Evolutionary conservation across 2,329 filamentous ascomycete species (phyloP), one percentile per base, ranked within the genome.

Genomic region (Alternaria infectoria): DNA sequence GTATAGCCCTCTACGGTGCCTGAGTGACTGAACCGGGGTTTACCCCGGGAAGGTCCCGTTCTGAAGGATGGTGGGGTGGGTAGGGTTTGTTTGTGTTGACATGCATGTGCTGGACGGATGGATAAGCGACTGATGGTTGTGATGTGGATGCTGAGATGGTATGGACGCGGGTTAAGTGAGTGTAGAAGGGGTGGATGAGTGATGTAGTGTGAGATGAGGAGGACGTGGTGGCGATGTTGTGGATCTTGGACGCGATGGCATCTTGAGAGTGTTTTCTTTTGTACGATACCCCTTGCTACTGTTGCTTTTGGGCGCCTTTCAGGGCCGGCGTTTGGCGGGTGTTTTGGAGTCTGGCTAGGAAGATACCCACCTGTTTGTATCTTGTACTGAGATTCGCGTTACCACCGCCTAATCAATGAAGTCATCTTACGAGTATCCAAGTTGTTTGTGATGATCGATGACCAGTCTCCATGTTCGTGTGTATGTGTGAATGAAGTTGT

Each of bases 1-100:
- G 59, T 58, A 58, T 61, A 61, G 59, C 59, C 54, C 19, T 52
- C 40, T 13, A 46, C 52, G 59, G 59, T 52, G 47, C 54, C 49
- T 61, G 54, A 61, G 54, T 28, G 46, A 45, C 54, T 57, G 10
- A 5, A 17, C 10, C 43, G 11, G 28, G 50, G 36, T 30, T 61
- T 61, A n/a, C 21, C 49, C 30, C 13, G 23, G 36, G 23, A 46
- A 11, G 5, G 54, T 40, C 21, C 40, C 59, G 54, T 54, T 61
- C 47, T 51, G 54, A 61, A 51, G 46, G 59, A 54, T 40, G 26
- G 46, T 36, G 36, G 36, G 47, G 30, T 49, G 23, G 19, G 17
- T 4, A 12, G 10, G 44, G n/a, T 15, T 56, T 49, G 51, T 56
- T 44, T 56, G 44, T 45, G 44, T 56, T 44, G 10, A 8, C 32